phyloP scores from a whole-genome alignment of 2,329 filamentous ascomycete species.

The Madurella fahalii region DNA sequence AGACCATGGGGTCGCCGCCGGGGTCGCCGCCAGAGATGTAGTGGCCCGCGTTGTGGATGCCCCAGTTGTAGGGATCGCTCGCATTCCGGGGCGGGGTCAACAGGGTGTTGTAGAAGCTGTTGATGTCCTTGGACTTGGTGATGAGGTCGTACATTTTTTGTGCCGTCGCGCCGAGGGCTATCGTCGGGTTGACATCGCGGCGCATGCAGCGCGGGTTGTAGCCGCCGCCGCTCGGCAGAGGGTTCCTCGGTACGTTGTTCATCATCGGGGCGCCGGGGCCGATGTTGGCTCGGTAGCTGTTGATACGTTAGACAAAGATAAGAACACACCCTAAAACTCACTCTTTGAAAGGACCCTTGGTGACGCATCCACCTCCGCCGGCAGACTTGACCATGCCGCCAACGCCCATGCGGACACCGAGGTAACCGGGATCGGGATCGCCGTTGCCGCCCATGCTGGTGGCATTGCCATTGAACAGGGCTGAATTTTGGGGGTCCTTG shows the following conservation, averaged over 20 bases:
- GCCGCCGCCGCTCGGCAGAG: constrained; percentile 32
- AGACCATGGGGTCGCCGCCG: constrained; percentile 20
- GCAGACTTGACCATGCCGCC: too few species aligned
- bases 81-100: constrained; percentile 36
- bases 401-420: too few species aligned
- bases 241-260: too few species aligned
- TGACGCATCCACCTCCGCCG: constrained; percentile 53
- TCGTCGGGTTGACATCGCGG: constrained; percentile 38
- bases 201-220: constrained; percentile 42
- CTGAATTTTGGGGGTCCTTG: constrained; percentile 44
- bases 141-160: too few species aligned
- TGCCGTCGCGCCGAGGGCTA: constrained; percentile 38
- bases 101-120: constrained; percentile 39
- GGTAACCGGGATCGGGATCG: constrained; percentile 23
- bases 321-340: too few species aligned
- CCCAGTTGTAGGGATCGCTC: constrained; percentile 36
- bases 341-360: constrained; percentile 48
- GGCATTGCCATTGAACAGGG: constrained; percentile 51
- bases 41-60: constrained; percentile 34
- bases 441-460: constrained; percentile 49
- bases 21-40: constrained; percentile 18
- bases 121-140: constrained; percentile 34
- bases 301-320: too few species aligned
- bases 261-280: too few species aligned
- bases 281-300: too few species aligned